A percentile compares a stretch with the other conserved stretches of the same genome.
Evolutionary conservation across 345 rosid genomes (phyloP).

Genomic region (Combretum micranthum): DNA sequence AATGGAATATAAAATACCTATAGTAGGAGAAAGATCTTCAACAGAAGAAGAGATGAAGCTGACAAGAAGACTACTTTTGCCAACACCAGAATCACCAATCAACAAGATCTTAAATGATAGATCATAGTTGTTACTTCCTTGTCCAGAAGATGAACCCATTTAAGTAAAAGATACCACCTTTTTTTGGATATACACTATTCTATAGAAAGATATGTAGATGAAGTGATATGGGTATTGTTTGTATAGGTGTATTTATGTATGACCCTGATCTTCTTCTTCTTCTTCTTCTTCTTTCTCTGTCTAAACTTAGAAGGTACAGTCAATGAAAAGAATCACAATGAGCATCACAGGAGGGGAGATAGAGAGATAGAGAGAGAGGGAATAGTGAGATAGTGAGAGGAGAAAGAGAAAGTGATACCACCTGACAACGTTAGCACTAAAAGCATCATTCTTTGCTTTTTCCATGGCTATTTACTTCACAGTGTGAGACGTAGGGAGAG

Average conservation of each 20-base stretch:
- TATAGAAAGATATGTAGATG: too few species aligned
- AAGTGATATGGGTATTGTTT: too few species aligned
- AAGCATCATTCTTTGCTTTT: conserved; percentile 3
- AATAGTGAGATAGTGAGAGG: conserved; percentile 5
- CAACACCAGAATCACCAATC: conserved; percentile 95
- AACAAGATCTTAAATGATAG: conserved; percentile 94
- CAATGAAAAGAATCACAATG: conserved; percentile 21
- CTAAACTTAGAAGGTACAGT: conserved; percentile 18
- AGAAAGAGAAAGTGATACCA: conserved; percentile 19
- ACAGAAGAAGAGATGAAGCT: conserved; percentile 78
- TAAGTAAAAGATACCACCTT: conserved; percentile 1
- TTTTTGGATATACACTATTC: not conserved
- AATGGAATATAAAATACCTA: conserved; percentile 52
- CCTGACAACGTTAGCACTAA: conserved; percentile 7
- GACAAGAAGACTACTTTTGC: conserved; percentile 94
- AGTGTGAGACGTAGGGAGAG: too few species aligned
- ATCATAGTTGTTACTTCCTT: conserved; percentile 49
- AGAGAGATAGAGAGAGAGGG: not conserved
- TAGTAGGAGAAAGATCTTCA: conserved; percentile 83
- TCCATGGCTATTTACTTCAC: not conserved
- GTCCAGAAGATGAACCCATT: conserved; percentile 89
- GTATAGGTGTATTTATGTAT: too few species aligned
- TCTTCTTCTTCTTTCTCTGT: conserved; percentile 3
- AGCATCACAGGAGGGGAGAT: too few species aligned
- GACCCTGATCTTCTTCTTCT: too few species aligned